Percentiles rank a stretch among this genome's conserved stretches.
phyloP scores from a whole-genome alignment of 495 filamentous ascomycete genomes.

The Pyronema omphalodes region DNA sequence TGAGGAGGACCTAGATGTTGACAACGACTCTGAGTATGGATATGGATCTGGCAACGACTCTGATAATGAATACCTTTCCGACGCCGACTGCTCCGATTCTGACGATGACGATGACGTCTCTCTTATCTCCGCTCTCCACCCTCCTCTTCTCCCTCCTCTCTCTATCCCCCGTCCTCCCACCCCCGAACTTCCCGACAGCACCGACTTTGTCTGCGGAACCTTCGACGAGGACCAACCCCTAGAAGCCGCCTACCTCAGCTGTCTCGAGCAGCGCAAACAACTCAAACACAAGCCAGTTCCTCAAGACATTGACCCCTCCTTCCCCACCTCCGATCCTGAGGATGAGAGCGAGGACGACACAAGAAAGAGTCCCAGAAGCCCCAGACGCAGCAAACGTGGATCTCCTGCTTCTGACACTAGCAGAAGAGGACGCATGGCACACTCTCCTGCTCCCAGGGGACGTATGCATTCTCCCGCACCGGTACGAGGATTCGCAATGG shows the following conservation, averaged over 20 bases:
- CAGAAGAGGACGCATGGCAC: conserved; percentile 6
- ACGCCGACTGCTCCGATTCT: conserved; percentile 35
- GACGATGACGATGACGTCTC: conserved; percentile 26
- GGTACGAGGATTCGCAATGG: conserved; percentile 22
- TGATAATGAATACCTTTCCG: conserved; percentile 75
- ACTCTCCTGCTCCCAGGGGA: conserved; percentile 45
- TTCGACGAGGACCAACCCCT: conserved; percentile 89
- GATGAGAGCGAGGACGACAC: conserved; percentile 45
- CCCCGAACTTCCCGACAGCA: conserved; percentile 82
- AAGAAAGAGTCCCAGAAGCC: conserved; percentile 36
- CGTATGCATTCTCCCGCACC: conserved; percentile 49
- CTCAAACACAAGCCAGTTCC: conserved; percentile 62
- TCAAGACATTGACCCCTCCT: conserved; percentile 94
- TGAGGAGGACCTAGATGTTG: conserved; percentile 67
- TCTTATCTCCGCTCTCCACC: conserved; percentile 24
- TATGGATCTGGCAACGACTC: conserved; percentile 77
- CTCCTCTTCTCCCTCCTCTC: background rate
- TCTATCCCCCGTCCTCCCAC: conserved; percentile 39
- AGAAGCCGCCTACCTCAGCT: conserved; percentile 78
- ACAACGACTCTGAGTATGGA: conserved; percentile 63
- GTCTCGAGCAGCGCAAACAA: conserved; percentile 58
- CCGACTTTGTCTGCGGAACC: conserved; percentile 94
- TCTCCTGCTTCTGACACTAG: conserved; percentile 21
- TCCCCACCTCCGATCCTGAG: conserved; percentile 82
- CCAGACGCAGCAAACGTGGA: conserved; percentile 34